Evolutionary conservation across 805 yeast species (phyloP).

Genomic region (Yamadazyma takamatsuzukensis): DNA sequence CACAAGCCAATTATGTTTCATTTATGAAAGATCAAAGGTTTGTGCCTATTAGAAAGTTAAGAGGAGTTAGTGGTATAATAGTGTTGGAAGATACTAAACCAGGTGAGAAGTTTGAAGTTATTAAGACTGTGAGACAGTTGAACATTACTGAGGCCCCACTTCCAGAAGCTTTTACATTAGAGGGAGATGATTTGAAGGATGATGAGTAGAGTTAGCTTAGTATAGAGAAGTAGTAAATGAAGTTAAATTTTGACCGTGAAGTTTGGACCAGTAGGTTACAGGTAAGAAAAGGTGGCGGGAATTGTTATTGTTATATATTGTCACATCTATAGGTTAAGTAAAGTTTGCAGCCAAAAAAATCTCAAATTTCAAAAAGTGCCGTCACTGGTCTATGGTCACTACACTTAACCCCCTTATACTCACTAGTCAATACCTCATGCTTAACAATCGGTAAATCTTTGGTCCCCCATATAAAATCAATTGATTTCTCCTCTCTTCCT

Average conservation of each 20-base stretch:
- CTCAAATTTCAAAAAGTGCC: constrained; percentile 9
- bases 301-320: too few relatives aligned
- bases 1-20: constrained; percentile 78
- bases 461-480: constrained; percentile 43
- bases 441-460: constrained; percentile 9
- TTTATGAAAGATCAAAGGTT: constrained; percentile 74
- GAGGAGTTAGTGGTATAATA: constrained; percentile 66
- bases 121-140: constrained; percentile 81
- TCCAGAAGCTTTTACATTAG: constrained; percentile 66
- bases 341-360: constrained; percentile 1
- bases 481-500: constrained; percentile 22
- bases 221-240: too few relatives aligned
- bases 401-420: constrained; percentile 26
- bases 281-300: too few relatives aligned
- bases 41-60: constrained; percentile 76
- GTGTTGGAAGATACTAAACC: constrained; percentile 65
- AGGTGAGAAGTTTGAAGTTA: constrained; percentile 56
- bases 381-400: constrained; percentile 39
- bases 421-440: constrained; percentile 21
- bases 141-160: constrained; percentile 70
- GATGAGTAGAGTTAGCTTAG: too few relatives aligned
- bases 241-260: too few relatives aligned
- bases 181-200: constrained; percentile 50
- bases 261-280: too few relatives aligned
- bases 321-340: too few relatives aligned